Evolutionary conservation across 495 filamentous ascomycete species (phyloP), one percentile per base, ranked within the genome.

Genomic region (Clohesyomyces aquaticus): DNA sequence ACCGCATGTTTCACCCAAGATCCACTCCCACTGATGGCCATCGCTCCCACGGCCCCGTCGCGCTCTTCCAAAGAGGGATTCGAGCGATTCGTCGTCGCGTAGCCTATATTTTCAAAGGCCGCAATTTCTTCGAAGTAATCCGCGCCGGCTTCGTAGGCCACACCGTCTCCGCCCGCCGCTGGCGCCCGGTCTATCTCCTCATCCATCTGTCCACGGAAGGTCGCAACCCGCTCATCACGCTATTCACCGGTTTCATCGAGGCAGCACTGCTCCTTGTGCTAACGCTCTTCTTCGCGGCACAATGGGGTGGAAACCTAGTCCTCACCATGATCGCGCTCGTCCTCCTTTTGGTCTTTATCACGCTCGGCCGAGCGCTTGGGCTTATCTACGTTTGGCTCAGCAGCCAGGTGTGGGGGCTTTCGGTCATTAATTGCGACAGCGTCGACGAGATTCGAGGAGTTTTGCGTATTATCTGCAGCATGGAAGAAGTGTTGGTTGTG

Each of bases 221-320:
- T 21, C 65, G 65, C 25, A 22, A 10, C 18, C 49, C 22, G 19
- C 45, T 70, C n/a, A 16, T 21, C 14, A 70, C 65, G 11, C 64
- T 70, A 3, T 43, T 70, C 52, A 68, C 67, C 21, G 67, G 67
- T 38, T 62, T 63, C 35, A 27, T 56, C n/a, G 67, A 70, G 54
- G 67, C 42, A 3, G 46, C 16, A 3, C 51, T 70, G 9, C 65
- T 70, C 6, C 46, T 70, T 23, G 48, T 67, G 4, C 65, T 70
- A 14, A 70, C 67, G 2, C 68, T 70, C 51, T 70, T 70, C 58
- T 70, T 70, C 53, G 57, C 57, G 10, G 65, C 67, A 11, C 67
- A 70, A 25, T 70, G 67, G 67, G 67, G 64, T 52, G 67, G 67
- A 3, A 70, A 70, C 28, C 65, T 70, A 3, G 10, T 26, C 49